Evolutionary conservation across 208 protist genomes (phyloP).

Genomic region (Trypanosoma cruzi): DNA sequence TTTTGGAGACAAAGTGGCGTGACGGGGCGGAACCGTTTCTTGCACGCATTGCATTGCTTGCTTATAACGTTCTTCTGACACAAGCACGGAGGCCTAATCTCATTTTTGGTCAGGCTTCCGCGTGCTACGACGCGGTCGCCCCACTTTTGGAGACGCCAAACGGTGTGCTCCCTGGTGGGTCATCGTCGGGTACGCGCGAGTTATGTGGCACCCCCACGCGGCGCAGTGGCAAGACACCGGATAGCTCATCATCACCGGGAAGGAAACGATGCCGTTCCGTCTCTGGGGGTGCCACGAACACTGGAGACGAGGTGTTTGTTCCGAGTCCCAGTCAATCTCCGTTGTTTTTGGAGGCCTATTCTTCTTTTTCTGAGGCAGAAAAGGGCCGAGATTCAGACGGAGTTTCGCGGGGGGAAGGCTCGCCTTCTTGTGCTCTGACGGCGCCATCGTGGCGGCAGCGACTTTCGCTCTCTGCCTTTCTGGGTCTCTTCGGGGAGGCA

Average conservation of each 20-base stretch:
- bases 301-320: slow-evolving; percentile 46
- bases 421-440: slow-evolving; percentile 7
- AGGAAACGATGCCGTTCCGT: slow-evolving; percentile 11
- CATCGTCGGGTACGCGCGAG: not conserved
- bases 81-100: slow-evolving; percentile 61
- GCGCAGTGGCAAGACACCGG: not conserved
- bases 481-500: slow-evolving; percentile 3
- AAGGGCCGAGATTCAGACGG: slow-evolving; percentile 1
- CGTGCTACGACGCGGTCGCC: slow-evolving; percentile 73
- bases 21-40: slow-evolving; percentile 60
- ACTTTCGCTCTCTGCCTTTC: slow-evolving; percentile 14
- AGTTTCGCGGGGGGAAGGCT: slow-evolving; percentile 5
- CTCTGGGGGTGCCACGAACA: not conserved
- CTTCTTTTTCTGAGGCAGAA: slow-evolving; percentile 25
- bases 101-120: slow-evolving; percentile 76
- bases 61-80: slow-evolving; percentile 67
- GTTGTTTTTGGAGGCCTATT: slow-evolving; percentile 63
- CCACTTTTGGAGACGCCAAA: slow-evolving; percentile 35
- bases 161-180: slow-evolving; percentile 33
- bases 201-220: not conserved
- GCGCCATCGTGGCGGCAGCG: slow-evolving; percentile 18
- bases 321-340: slow-evolving; percentile 64
- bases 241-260: not conserved
- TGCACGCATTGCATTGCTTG: slow-evolving; percentile 54
- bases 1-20: slow-evolving; percentile 68